Evolutionary conservation across 2,329 filamentous ascomycete species (phyloP).

Genomic region (Alternaria triticina): DNA sequence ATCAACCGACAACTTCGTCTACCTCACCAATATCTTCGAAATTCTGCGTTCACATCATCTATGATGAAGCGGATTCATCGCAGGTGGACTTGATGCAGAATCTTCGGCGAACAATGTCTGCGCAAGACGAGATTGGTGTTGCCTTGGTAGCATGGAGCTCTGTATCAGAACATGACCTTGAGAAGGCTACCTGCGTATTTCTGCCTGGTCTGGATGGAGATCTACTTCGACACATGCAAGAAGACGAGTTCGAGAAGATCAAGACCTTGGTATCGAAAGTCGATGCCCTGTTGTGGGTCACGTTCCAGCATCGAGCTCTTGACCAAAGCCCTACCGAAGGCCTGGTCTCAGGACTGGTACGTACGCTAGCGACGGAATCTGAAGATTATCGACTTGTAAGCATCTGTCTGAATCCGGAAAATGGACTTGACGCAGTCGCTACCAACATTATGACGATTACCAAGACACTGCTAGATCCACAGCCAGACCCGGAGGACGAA

Average conservation of each 20-base stretch:
- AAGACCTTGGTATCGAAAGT: constrained; percentile 6
- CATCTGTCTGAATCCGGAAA: constrained; percentile 1
- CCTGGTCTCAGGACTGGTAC: constrained; percentile 13
- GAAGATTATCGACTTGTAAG: constrained; percentile 16
- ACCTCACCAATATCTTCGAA: neutral
- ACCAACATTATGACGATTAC: constrained; percentile 3
- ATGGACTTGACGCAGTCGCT: neutral
- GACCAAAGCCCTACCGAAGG: constrained; percentile 9
- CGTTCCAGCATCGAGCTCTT: neutral
- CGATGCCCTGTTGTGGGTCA: constrained; percentile 10
- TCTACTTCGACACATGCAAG: constrained; percentile 9
- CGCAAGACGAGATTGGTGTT: neutral
- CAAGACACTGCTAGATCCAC: neutral
- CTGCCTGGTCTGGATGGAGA: constrained; percentile 8
- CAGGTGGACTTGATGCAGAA: constrained; percentile 5
- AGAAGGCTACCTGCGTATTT: constrained; percentile 9
- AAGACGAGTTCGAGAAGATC: constrained; percentile 7
- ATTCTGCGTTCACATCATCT: constrained; percentile 2
- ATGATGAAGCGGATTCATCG: constrained; percentile 1
- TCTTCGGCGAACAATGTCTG: neutral
- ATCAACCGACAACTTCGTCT: neutral
- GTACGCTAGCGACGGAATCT: constrained; percentile 17
- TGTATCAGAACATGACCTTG: neutral
- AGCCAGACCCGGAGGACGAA: constrained; percentile 16
- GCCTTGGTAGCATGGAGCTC: constrained; percentile 3